These are phyloP conservation scores for Monosporozyma solicola DNA, from an alignment of 805 yeast species.

Conservation along the genomic window DNA sequence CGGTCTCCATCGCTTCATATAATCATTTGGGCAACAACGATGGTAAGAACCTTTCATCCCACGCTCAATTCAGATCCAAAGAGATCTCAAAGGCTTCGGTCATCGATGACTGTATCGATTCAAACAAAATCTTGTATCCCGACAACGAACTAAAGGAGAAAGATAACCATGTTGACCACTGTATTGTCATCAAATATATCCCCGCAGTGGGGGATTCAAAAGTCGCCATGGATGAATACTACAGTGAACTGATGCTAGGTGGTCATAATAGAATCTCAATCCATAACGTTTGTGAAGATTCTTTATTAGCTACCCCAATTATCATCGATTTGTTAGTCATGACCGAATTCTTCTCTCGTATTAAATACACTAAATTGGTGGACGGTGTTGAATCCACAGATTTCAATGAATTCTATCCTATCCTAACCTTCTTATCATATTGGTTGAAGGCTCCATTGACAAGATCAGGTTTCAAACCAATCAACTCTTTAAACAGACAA, in stretches of 20 bases:
- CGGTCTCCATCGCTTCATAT: constrained; percentile 88
- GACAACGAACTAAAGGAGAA: constrained; percentile 42
- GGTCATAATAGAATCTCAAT: constrained; percentile 92
- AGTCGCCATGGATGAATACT: constrained; percentile 98
- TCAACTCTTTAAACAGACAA: constrained; percentile 92
- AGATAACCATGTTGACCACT: constrained; percentile 78
- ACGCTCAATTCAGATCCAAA: constrained; percentile 88
- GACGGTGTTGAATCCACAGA: constrained; percentile 24
- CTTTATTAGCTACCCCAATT: constrained; percentile 87
- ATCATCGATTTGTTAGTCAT: constrained; percentile 85
- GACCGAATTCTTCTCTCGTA: constrained; percentile 84
- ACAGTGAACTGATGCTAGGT: constrained; percentile 93
- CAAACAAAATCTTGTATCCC: constrained; percentile 68
- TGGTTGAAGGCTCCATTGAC: constrained; percentile 97
- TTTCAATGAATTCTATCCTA: constrained; percentile 68
- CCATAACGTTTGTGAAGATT: constrained; percentile 95
- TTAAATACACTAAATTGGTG: constrained; percentile 56
- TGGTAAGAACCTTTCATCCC: constrained; percentile 85
- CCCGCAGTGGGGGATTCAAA: constrained; percentile 94
- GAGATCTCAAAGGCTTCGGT: constrained; percentile 91
- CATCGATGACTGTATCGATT: constrained; percentile 87
- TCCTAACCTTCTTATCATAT: constrained; percentile 77
- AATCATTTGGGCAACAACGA: constrained; percentile 96
- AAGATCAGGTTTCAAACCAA: constrained; percentile 81
- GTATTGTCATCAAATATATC: constrained; percentile 89